phyloP scores from a whole-genome alignment of 345 rosid genomes.

The Aegle marmelos region DNA sequence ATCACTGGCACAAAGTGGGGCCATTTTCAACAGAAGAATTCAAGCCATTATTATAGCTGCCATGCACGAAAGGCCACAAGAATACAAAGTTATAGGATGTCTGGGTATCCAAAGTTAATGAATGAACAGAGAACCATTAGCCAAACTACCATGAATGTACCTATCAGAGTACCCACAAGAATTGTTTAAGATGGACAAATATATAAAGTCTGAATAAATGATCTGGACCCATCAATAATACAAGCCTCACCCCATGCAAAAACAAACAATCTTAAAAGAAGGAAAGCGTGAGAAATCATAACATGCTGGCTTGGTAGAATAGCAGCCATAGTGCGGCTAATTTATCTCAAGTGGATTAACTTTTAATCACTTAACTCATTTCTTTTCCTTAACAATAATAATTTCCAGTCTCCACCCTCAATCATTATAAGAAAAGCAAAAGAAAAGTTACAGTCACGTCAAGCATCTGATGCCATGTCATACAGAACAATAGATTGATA shows the following conservation, averaged over 20 bases:
- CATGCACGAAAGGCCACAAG: slow-evolving; percentile 33
- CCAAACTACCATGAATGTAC: background rate
- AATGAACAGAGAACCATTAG: background rate
- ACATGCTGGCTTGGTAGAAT: background rate
- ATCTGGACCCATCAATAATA: slow-evolving; percentile 19
- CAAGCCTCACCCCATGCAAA: background rate
- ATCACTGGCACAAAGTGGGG: slow-evolving; percentile 29
- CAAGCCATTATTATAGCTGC: slow-evolving; percentile 23
- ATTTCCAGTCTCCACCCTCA: background rate
- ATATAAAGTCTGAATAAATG: slow-evolving; percentile 1
- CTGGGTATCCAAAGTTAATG: slow-evolving; percentile 38
- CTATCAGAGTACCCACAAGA: slow-evolving; percentile 7
- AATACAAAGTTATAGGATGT: slow-evolving; percentile 30
- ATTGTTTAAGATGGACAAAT: slow-evolving; percentile 3
- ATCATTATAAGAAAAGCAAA: background rate
- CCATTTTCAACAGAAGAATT: slow-evolving; percentile 17
- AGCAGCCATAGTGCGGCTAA: background rate
- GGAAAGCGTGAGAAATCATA: background rate
- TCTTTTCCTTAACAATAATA: background rate
- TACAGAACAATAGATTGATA: background rate
- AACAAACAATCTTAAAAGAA: background rate
- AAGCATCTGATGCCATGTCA: background rate
- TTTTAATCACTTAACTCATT: background rate
- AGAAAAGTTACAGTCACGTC: background rate
- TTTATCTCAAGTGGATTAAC: slow-evolving; percentile 2